Conservation (phyloP, 2,329 filamentous ascomycete genomes). For the Arthrobotrys megalospora region DNA sequence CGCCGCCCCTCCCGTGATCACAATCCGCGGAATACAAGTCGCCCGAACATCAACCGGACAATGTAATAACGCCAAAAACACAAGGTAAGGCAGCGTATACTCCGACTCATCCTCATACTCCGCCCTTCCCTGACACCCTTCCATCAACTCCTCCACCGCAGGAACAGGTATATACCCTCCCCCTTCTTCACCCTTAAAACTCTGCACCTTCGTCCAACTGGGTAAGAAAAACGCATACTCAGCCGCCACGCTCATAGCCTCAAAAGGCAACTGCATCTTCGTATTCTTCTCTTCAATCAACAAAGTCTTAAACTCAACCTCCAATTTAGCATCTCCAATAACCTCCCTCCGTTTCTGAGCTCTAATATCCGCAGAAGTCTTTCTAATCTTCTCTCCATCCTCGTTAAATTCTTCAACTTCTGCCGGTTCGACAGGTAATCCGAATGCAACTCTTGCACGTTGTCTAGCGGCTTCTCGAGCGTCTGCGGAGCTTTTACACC, state of each 20-base stretch:
- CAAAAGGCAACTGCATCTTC: slow-evolving; percentile 41
- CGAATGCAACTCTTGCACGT: slow-evolving; percentile 36
- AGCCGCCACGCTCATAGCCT: slow-evolving; percentile 69
- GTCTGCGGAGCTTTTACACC: slow-evolving; percentile 53
- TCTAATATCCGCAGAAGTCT: slow-evolving; percentile 50
- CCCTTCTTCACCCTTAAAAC: slow-evolving; percentile 20
- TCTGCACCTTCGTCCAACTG: slow-evolving; percentile 52
- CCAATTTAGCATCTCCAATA: slow-evolving; percentile 28
- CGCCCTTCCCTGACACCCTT: slow-evolving; percentile 66
- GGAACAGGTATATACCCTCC: slow-evolving; percentile 57
- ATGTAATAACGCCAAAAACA: slow-evolving; percentile 81
- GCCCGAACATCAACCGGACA: slow-evolving; percentile 86
- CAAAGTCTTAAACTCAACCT: slow-evolving; percentile 44
- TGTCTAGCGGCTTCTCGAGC: slow-evolving; percentile 43
- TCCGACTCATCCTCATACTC: slow-evolving; percentile 81
- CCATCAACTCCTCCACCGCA: slow-evolving; percentile 70
- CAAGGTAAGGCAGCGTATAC: slow-evolving; percentile 80
- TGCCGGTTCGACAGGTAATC: slow-evolving; percentile 17
- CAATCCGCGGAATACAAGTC: slow-evolving; percentile 87
- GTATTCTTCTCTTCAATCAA: slow-evolving; percentile 32
- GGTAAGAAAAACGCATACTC: slow-evolving; percentile 82
- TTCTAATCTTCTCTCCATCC: slow-evolving; percentile 25
- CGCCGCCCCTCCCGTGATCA: slow-evolving; percentile 87
- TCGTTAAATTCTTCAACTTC: slow-evolving; percentile 36
- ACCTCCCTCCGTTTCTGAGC: slow-evolving; percentile 40